A percentile compares a stretch with the other conserved stretches of the same genome.
Evolutionary conservation across 2,329 filamentous ascomycete genomes (phyloP).

Genomic region (Corinectria fuckeliana): DNA sequence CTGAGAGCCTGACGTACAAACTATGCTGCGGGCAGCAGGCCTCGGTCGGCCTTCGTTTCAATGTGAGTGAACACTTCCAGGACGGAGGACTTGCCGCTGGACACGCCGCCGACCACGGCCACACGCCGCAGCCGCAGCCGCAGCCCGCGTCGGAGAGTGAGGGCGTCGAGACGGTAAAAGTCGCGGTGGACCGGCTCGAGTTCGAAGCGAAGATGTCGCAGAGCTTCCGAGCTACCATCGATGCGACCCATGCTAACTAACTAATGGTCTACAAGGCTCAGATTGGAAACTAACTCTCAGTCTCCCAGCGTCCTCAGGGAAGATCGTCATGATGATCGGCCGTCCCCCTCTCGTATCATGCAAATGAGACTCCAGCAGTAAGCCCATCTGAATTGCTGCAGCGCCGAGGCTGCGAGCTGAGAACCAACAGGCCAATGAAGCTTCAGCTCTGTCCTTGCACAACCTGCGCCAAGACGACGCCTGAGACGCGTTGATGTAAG

Average conservation of each 20-base stretch:
- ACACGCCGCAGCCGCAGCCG: slow-evolving; percentile 4
- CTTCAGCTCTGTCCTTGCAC: too few relatives aligned
- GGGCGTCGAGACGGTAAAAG: slow-evolving; percentile 6
- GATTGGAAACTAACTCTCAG: background rate
- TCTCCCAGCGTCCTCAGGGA: background rate
- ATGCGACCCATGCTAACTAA: slow-evolving; percentile 3
- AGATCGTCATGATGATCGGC: background rate
- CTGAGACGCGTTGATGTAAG: background rate
- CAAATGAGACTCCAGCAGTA: too few relatives aligned
- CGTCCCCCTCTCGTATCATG: background rate
- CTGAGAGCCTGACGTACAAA: slow-evolving; percentile 4
- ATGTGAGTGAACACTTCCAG: slow-evolving; percentile 5
- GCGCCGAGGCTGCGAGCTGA: background rate
- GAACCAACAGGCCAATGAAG: background rate
- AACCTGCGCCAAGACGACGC: background rate
- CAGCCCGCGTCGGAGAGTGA: background rate
- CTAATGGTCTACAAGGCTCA: background rate
- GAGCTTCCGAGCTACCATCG: slow-evolving; percentile 1
- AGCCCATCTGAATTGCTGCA: too few relatives aligned
- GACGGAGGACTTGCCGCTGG: slow-evolving; percentile 6
- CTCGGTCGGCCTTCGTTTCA: background rate
- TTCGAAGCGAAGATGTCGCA: slow-evolving; percentile 5
- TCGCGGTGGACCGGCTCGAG: slow-evolving; percentile 10
- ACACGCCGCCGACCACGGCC: slow-evolving; percentile 1
- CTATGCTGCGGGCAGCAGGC: slow-evolving; percentile 1